Base-by-base conservation (phyloP, 2,329 filamentous ascomycete species). In the Tolypocladium endophyticum region DNA sequence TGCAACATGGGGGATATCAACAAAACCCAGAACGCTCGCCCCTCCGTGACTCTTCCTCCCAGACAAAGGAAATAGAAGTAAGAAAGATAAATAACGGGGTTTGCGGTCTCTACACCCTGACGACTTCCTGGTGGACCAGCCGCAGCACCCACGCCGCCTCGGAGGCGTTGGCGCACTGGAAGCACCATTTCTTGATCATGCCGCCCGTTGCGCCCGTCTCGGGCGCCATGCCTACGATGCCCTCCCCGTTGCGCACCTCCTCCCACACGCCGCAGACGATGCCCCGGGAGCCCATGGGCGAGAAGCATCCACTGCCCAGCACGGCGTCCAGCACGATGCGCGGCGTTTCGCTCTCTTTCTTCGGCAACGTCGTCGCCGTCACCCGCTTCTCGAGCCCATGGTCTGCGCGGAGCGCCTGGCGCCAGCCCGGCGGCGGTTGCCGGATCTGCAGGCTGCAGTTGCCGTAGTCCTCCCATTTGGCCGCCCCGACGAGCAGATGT, bases 221-320 rank as follows among this genome's bases (percentile, higher is more conserved):
- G 2, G 81, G 81, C 50, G 75, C 82, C 23, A 76, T 72, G 33
- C 81, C 82, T 14, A 79, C 76, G 47, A 80, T 77, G 30, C 83
- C 83, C 30, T 83, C 79, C 63, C 83, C 83, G 63, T 87, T 83
- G 56, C 85, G 85, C 65, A 87, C 77, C 64, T 90, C 86, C 71
- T 94, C 89, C 85, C 91, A 94, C 41, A 97, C 88, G 64, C 89
- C 92, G 59, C 96, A 86, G 1, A 94, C 90, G 67, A 97, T 93
- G 55, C 92, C 92, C 39, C 89, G 88, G 64, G 88, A 85, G 6
- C 90, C 92, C 61, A 96, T 85, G 23, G 89, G 80, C 65, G 92
- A 88, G 74, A 96, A 95, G 69, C 89, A 92, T 60, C 85, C 89
- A 70, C 92, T 91, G 14, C 88, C 88, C 1, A 97, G 78, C 55